Evolutionary conservation across 305 asterid species (phyloP).

Genomic region (Solanum aculeatissimum): DNA sequence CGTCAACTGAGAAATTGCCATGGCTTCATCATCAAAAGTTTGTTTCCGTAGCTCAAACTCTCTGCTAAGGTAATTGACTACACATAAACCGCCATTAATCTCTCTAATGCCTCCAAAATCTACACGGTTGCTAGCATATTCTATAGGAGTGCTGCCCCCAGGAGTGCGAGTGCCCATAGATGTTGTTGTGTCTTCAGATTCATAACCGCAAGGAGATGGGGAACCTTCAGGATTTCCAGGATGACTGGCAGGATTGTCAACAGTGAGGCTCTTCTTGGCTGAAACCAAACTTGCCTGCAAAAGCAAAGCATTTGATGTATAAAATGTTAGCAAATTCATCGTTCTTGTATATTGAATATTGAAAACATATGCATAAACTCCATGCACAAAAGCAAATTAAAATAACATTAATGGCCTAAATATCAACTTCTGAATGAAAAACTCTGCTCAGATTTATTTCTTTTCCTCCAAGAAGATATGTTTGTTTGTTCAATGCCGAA

Average conservation of each 20-base stretch:
- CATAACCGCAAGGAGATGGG: constrained; percentile 45
- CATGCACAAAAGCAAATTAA: not conserved
- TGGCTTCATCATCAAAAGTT: constrained; percentile 55
- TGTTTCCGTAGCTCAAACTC: constrained; percentile 68
- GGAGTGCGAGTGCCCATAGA: constrained; percentile 53
- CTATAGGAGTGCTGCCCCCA: constrained; percentile 51
- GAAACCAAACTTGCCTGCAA: constrained; percentile 70
- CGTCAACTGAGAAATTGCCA: constrained; percentile 40
- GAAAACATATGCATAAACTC: not conserved
- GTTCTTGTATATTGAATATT: not conserved
- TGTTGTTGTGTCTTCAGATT: constrained; percentile 42
- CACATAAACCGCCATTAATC: constrained; percentile 31
- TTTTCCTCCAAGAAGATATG: not conserved
- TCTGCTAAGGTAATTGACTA: constrained; percentile 44
- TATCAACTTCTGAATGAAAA: not conserved
- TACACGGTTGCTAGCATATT: constrained; percentile 24
- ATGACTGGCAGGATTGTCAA: constrained; percentile 11
- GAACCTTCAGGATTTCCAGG: constrained; percentile 23
- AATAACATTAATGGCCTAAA: not conserved
- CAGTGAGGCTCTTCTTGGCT: constrained; percentile 51
- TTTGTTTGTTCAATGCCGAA: not conserved
- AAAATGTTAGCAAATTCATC: not conserved
- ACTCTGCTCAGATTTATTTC: not conserved
- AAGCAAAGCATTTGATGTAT: not conserved
- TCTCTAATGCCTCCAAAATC: constrained; percentile 24